phyloP scores from a whole-genome alignment of 2,329 filamentous ascomycete species.

The Plectosphaerella sp. region DNA sequence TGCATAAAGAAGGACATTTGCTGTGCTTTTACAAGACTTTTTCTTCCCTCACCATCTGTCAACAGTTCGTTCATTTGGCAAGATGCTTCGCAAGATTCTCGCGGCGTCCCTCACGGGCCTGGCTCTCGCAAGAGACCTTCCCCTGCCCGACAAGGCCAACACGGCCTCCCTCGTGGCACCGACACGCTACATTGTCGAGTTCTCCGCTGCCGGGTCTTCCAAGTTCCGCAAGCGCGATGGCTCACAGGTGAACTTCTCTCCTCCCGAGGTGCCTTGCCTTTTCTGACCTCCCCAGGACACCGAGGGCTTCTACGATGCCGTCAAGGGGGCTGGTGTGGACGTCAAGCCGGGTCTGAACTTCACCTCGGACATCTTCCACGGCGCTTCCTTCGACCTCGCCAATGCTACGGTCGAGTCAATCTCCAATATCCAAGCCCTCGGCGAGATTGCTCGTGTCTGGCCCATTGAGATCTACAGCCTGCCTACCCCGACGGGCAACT shows the following conservation, averaged over 20 bases:
- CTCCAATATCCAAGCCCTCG: background rate
- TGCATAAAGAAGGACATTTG: background rate
- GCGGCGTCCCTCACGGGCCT: background rate
- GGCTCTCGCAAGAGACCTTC: background rate
- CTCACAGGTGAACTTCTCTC: background rate
- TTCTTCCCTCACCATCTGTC: background rate
- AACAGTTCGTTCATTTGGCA: background rate
- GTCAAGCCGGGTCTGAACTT: background rate
- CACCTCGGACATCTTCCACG: background rate
- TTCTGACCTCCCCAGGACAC: background rate
- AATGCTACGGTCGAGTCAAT: background rate
- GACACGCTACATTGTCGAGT: background rate
- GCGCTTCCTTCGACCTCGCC: constrained; percentile 1
- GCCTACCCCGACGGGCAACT: background rate
- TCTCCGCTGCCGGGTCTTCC: background rate
- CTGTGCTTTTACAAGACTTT: background rate
- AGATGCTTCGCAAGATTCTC: background rate
- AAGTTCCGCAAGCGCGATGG: constrained; percentile 1
- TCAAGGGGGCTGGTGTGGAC: background rate
- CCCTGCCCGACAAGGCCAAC: background rate
- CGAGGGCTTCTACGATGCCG: background rate
- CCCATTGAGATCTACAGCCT: background rate
- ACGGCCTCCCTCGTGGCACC: background rate
- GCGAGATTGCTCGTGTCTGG: background rate
- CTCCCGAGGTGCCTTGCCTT: no score